Conservation (phyloP, 768 basidiomycete genomes). For the Tricholoma flavovirens region DNA sequence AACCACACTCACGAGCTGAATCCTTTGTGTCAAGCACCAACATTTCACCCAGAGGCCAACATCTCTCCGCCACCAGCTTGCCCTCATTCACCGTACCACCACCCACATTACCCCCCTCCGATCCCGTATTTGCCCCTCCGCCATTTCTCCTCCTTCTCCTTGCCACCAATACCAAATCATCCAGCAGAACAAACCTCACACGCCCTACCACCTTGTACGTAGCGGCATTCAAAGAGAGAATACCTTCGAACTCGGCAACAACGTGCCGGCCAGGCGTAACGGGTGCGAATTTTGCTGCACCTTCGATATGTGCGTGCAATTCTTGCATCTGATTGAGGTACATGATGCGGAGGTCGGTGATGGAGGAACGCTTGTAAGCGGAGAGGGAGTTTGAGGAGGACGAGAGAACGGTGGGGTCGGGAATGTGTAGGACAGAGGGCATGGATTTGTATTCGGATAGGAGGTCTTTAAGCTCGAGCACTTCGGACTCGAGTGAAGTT, state of each 20-base stretch:
- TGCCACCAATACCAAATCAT: conserved; percentile 88
- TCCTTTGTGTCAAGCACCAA: conserved; percentile 95
- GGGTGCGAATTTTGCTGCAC: conserved; percentile 92
- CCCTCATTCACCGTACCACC: conserved; percentile 50
- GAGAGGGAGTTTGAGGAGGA: conserved; percentile 34
- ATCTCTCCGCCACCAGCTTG: conserved; percentile 87
- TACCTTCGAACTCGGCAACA: conserved; percentile 76
- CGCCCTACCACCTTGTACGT: conserved; percentile 89
- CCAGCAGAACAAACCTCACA: conserved; percentile 85
- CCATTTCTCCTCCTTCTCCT: conserved; percentile 65
- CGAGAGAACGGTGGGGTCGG: conserved; percentile 66
- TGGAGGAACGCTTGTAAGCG: conserved; percentile 70
- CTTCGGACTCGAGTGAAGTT: conserved; percentile 91
- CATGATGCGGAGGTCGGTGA: conserved; percentile 91
- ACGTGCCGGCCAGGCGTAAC: conserved; percentile 89
- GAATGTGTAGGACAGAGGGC: conserved; percentile 88
- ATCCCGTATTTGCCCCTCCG: conserved; percentile 27
- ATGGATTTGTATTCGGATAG: conserved; percentile 95
- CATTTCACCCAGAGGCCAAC: conserved; percentile 93
- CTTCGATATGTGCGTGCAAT: conserved; percentile 86
- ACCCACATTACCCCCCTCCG: conserved; percentile 23
- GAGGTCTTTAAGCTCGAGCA: conserved; percentile 93
- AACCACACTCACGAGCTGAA: conserved; percentile 61
- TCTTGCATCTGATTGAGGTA: conserved; percentile 94
- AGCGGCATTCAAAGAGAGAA: conserved; percentile 83